Evolutionary conservation across 139 green algal species (phyloP).

Genomic region (Chlorella sorokiniana): DNA sequence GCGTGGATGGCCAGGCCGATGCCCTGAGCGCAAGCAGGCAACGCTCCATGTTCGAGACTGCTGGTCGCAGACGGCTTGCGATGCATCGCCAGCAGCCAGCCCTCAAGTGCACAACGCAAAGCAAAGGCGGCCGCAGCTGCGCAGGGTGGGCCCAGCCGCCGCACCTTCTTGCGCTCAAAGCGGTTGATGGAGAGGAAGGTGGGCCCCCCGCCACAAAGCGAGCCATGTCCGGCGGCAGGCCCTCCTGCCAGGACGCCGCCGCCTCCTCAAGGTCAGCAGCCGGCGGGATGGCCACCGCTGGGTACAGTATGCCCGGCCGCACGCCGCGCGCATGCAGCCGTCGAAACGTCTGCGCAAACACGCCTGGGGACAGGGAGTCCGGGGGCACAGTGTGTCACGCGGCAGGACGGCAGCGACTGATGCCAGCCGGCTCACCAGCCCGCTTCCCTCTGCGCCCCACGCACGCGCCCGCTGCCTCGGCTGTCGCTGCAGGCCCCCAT

Average conservation of each 20-base stretch:
- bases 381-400: not conserved
- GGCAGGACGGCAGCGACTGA: too few species aligned
- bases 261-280: slow-evolving; percentile 51
- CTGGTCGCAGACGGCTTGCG: too few species aligned
- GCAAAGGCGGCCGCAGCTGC: not conserved
- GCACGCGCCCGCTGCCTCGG: not conserved
- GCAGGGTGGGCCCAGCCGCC: not conserved
- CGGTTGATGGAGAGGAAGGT: slow-evolving; percentile 97
- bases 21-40: slow-evolving; percentile 34
- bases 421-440: not conserved
- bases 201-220: slow-evolving; percentile 50
- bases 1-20: slow-evolving; percentile 86
- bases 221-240: slow-evolving; percentile 53
- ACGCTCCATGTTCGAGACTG: too few species aligned
- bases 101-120: too few species aligned
- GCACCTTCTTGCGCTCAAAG: slow-evolving; percentile 97
- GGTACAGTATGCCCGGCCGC: slow-evolving; percentile 83
- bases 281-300: slow-evolving; percentile 76
- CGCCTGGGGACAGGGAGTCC: slow-evolving; percentile 25
- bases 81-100: too few species aligned
- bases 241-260: slow-evolving; percentile 36
- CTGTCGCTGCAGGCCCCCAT: not conserved
- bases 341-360: slow-evolving; percentile 87
- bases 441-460: not conserved
- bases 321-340: slow-evolving; percentile 52